phyloP scores from a whole-genome alignment of 2,329 filamentous ascomycete species.

The Talaromyces sp. region DNA sequence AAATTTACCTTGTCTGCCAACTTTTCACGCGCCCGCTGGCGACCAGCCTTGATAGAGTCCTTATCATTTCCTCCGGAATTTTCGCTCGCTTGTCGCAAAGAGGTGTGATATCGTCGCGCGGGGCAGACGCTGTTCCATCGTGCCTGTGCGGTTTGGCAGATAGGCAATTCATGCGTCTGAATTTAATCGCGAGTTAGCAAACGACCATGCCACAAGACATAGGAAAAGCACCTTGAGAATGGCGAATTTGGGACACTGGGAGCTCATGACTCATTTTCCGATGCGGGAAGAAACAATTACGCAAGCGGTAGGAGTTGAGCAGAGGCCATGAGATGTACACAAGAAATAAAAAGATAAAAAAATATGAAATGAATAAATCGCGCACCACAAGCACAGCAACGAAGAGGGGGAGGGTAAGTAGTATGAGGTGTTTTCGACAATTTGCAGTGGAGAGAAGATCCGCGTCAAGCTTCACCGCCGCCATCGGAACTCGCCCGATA shows the following conservation, averaged over 20 bases:
- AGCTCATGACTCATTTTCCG: conserved; percentile 12
- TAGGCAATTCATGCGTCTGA: conserved; percentile 7
- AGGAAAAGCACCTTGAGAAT: conserved; percentile 1
- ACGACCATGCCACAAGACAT: too few relatives aligned
- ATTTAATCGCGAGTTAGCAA: neutral
- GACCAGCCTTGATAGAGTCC: conserved; percentile 16
- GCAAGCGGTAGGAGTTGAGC: neutral
- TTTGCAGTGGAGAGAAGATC: neutral
- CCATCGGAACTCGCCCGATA: neutral
- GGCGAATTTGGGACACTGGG: conserved; percentile 2
- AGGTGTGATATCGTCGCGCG: conserved; percentile 5
- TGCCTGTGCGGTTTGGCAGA: neutral
- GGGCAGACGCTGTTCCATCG: conserved; percentile 1
- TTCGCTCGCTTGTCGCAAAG: conserved; percentile 1
- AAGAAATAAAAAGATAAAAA: neutral
- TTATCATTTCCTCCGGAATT: neutral
- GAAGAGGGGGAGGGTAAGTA: neutral
- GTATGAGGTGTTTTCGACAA: neutral
- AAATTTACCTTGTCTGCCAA: conserved; percentile 34
- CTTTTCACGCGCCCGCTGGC: conserved; percentile 38
- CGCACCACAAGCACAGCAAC: neutral
- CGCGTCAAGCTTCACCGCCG: neutral
- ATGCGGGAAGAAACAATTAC: neutral
- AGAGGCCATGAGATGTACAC: neutral
- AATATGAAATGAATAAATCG: neutral